These are phyloP conservation scores for Plasmodium berghei DNA, from an alignment of 169 alveolate species.

Conservation along the genomic window DNA sequence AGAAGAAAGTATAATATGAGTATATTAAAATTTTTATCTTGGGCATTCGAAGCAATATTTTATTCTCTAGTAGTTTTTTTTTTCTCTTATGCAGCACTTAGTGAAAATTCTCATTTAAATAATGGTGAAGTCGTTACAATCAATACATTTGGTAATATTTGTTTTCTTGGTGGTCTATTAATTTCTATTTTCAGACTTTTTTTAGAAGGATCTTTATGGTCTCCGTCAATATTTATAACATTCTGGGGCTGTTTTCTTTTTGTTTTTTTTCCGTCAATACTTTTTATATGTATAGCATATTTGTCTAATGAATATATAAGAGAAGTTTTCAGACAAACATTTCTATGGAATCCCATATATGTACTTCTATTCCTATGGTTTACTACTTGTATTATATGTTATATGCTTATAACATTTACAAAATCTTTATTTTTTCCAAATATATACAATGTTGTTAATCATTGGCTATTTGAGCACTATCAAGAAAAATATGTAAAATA, in stretches of 20 bases:
- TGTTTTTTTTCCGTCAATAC: constrained; percentile 77
- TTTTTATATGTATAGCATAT: constrained; percentile 73
- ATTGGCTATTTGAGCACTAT: constrained; percentile 77
- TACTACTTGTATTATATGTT: constrained; percentile 76
- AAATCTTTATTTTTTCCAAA: constrained; percentile 79
- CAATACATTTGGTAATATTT: constrained; percentile 81
- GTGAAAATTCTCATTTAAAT: constrained; percentile 71
- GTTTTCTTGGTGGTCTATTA: constrained; percentile 78
- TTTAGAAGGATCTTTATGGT: constrained; percentile 79
- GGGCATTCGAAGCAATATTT: constrained; percentile 72
- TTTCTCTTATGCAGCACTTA: constrained; percentile 66
- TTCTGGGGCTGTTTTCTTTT: constrained; percentile 66
- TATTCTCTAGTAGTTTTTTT: constrained; percentile 50
- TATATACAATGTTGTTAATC: constrained; percentile 77
- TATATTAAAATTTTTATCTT: constrained; percentile 52
- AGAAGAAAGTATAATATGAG: constrained; percentile 75
- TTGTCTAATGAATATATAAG: constrained; percentile 77
- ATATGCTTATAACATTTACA: constrained; percentile 71
- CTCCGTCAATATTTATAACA: constrained; percentile 71
- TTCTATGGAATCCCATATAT: constrained; percentile 79
- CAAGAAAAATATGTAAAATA: constrained; percentile 75
- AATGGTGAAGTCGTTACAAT: constrained; percentile 76
- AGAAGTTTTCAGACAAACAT: constrained; percentile 78
- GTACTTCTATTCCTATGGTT: constrained; percentile 80
- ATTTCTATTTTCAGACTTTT: constrained; percentile 82